Conservation (phyloP, 148 eudicot genomes). For the Selenicereus undatus region DNA sequence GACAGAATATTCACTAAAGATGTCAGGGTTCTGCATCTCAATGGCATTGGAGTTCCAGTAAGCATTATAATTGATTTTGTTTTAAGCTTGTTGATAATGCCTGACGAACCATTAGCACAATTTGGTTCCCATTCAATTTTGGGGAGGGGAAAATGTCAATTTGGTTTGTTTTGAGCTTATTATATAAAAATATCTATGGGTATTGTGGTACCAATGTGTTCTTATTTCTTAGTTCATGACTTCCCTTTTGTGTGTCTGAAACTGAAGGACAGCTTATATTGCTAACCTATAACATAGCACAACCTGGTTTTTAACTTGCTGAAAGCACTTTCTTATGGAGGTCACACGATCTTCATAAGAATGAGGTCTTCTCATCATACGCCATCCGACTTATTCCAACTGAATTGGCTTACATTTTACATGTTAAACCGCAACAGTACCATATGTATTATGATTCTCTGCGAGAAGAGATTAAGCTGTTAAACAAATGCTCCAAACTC, state of each 20-base stretch:
- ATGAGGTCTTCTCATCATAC: conserved; percentile 52
- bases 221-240: not conserved
- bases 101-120: no score
- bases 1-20: conserved; percentile 66
- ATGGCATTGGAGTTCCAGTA: conserved; percentile 86
- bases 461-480: conserved; percentile 65
- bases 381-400: conserved; percentile 60
- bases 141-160: no score
- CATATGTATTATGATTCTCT: conserved; percentile 82
- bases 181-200: not conserved
- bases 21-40: conserved; percentile 47
- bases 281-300: conserved; percentile 4
- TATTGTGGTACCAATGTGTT: not conserved
- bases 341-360: conserved; percentile 59
- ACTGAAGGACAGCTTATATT: not conserved
- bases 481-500: conserved; percentile 21
- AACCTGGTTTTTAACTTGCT: conserved; percentile 52
- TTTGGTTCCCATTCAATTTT: no score
- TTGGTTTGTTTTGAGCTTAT: no score
- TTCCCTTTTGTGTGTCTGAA: not conserved
- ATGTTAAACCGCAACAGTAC: conserved; percentile 52
- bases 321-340: conserved; percentile 62
- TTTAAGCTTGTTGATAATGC: no score
- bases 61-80: not conserved
- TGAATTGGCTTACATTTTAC: conserved; percentile 36